phyloP scores from a whole-genome alignment of 768 basidiomycete species.

The Lactarius evosmus region DNA sequence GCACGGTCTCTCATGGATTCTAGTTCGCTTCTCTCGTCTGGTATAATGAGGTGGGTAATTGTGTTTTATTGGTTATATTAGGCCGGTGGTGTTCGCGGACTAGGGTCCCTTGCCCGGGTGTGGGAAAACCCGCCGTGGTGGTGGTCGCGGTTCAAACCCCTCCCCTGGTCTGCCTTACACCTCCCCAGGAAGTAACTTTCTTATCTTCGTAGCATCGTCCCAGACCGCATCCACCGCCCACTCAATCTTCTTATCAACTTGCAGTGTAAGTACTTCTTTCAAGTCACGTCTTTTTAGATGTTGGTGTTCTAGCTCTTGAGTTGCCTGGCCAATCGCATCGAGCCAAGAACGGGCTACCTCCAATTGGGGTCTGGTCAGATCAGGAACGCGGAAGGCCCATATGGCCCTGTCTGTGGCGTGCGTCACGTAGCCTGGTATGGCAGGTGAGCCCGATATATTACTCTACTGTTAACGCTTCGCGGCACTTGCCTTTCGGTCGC shows the following conservation, averaged over 20 bases:
- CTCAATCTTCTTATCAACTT: slow-evolving; percentile 46
- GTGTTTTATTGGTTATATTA: too few species aligned
- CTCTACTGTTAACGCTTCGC: not conserved
- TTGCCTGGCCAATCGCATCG: slow-evolving; percentile 45
- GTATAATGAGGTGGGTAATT: too few species aligned
- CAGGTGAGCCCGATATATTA: not conserved
- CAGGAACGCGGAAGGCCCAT: slow-evolving; percentile 57
- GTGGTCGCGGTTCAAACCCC: too few species aligned
- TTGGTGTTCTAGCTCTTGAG: slow-evolving; percentile 40
- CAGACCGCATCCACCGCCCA: slow-evolving; percentile 58
- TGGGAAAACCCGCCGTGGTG: too few species aligned
- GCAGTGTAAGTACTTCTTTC: slow-evolving; percentile 45
- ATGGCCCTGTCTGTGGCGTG: slow-evolving; percentile 63
- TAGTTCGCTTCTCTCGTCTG: too few species aligned
- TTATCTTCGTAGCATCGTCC: slow-evolving; percentile 46
- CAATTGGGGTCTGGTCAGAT: slow-evolving; percentile 46
- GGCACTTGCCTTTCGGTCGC: slow-evolving; percentile 48
- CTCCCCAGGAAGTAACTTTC: slow-evolving; percentile 36
- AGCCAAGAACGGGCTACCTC: slow-evolving; percentile 56
- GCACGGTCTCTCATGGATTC: too few species aligned
- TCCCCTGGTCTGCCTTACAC: slow-evolving; percentile 31
- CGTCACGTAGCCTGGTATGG: slow-evolving; percentile 57
- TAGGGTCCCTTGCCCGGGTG: too few species aligned
- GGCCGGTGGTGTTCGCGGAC: too few species aligned
- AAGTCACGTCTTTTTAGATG: slow-evolving; percentile 30